Base-by-base conservation (phyloP, 257 asterid species). In the Lantana camara region DNA sequence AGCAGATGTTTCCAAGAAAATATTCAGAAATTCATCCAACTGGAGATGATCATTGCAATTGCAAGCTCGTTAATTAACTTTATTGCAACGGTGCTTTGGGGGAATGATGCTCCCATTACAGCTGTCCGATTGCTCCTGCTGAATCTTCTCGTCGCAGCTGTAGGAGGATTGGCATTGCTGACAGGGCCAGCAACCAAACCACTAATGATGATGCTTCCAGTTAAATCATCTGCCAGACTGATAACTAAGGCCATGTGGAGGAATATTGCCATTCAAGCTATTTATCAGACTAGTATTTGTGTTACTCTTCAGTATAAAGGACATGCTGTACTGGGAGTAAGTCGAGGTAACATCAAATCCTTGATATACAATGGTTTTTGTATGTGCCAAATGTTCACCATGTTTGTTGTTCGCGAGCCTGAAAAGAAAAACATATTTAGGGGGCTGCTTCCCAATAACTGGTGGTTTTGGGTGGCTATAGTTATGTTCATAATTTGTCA, bases 241-340 rank as follows among this genome's bases (percentile, higher is more conserved):
- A 62, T 75, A 19, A 79, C 75, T 13, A 69, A 45, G 48, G 58
- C 49, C n/a, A 72, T 79, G 78, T 72, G 60, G 73, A 58, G 75
- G 50, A 77, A 77, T 58, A 64, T 68, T 7, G 34, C 51, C 19
- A 0, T 72, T 22, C 85, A 79, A 58, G 77, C 51, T 41, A 44
- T 37, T 47, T 79, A 75, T 44, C 82, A 68, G 66, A 73, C 65
- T n/a, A 22, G 29, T 15, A 35, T 73, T 15, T 70, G 66, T 15
- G n/a, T n/a, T n/a, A n/a, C n/a, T n/a, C n/a, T n/a, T n/a, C n/a
- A n/a, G n/a, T n/a, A n/a, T n/a, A n/a, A 22, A 54, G 82, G 82
- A 59, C 60, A 56, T 2, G 67, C 15, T 1, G n/a, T 66, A 17
- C 58, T 69, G 0, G 68, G 73, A 32, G 52, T 52, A 19, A 65